Evolutionary conservation across 1,284 basidiomycete genomes (phyloP).

Genomic region (Apiotrichum porosum): DNA sequence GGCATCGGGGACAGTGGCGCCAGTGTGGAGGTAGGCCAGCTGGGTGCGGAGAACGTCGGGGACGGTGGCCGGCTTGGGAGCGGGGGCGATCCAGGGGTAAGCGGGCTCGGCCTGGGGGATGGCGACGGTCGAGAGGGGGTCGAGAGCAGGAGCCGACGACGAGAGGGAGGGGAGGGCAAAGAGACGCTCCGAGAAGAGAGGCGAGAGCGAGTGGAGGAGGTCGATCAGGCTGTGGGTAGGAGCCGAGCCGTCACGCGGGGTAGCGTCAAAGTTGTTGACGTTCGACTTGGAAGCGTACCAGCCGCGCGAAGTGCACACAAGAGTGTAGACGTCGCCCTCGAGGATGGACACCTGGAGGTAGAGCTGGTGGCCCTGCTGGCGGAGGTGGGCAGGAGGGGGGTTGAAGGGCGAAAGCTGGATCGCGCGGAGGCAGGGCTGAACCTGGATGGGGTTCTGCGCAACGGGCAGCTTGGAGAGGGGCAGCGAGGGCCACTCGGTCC

Average conservation of each 20-base stretch:
- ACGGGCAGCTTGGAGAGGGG: constrained; percentile 43
- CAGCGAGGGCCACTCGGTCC: constrained; percentile 32
- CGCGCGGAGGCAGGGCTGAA: constrained; percentile 47
- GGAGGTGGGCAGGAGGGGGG: constrained; percentile 55
- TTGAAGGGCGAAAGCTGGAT: constrained; percentile 57
- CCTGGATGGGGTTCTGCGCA: constrained; percentile 40
- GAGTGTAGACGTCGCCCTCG: constrained; percentile 54
- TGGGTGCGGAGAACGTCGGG: constrained; percentile 55
- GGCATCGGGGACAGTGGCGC: constrained; percentile 52
- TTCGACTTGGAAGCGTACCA: constrained; percentile 55
- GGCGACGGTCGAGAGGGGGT: constrained; percentile 50
- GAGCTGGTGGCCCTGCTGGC: constrained; percentile 55
- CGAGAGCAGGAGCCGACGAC: constrained; percentile 31
- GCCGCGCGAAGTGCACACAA: constrained; percentile 54
- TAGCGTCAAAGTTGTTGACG: constrained; percentile 50
- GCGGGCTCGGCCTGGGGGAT: constrained; percentile 55
- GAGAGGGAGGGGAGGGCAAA: constrained; percentile 39
- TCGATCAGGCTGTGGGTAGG: constrained; percentile 54
- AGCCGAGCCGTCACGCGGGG: constrained; percentile 43
- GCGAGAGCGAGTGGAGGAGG: constrained; percentile 52
- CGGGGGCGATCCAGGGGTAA: constrained; percentile 53
- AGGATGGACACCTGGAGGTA: constrained; percentile 55
- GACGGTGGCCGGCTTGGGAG: constrained; percentile 42
- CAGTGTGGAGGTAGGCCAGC: constrained; percentile 56
- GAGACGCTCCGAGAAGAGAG: constrained; percentile 47